Evolutionary conservation across 257 asterid genomes (phyloP).

Genomic region (Solanum pinnatisectum): DNA sequence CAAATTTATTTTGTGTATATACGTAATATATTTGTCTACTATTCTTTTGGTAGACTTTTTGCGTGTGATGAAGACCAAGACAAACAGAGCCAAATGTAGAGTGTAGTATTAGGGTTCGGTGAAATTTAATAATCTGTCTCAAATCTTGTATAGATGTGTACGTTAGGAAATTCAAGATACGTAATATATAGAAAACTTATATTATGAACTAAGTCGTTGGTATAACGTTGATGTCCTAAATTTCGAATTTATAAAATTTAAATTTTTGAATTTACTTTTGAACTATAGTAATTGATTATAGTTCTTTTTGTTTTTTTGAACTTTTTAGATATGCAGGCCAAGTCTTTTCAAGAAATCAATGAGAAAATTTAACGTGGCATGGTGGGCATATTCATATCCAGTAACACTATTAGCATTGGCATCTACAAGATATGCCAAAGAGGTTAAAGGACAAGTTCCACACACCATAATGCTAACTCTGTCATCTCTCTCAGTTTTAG

Average conservation of each 20-base stretch:
- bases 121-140: background rate
- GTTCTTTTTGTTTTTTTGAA: background rate
- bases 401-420: slow-evolving; percentile 43
- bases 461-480: slow-evolving; percentile 22
- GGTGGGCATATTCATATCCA: slow-evolving; percentile 75
- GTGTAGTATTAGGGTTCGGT: background rate
- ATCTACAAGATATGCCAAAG: slow-evolving; percentile 39
- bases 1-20: background rate
- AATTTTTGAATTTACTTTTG: background rate
- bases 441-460: slow-evolving; percentile 35
- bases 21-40: background rate
- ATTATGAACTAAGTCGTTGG: background rate
- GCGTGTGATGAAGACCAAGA: background rate
- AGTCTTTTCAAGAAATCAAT: slow-evolving; percentile 49
- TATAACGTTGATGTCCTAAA: background rate
- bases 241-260: background rate
- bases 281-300: background rate
- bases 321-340: slow-evolving; percentile 50
- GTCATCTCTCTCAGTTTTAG: slow-evolving; percentile 31
- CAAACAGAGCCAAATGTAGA: too few species aligned
- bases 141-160: background rate
- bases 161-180: background rate
- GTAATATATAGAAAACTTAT: background rate
- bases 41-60: background rate
- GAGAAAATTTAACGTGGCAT: slow-evolving; percentile 45